Base-by-base conservation (phyloP, 495 filamentous ascomycete genomes). In the Hyaloscypha bicolor region DNA sequence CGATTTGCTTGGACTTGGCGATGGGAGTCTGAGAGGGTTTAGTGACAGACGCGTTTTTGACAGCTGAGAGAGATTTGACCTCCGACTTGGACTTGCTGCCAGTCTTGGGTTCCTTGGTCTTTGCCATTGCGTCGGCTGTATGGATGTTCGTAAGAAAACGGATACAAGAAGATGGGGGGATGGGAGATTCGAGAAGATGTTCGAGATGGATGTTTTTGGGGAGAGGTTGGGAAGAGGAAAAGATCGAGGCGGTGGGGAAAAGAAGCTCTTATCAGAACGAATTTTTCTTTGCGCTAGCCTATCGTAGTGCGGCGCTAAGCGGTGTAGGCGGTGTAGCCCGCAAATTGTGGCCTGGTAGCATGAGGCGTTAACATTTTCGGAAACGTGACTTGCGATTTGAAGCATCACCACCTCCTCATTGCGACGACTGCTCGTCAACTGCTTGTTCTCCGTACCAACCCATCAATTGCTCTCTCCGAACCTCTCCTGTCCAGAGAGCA, bases 1-100 rank as follows among this genome's bases (percentile, higher is more conserved):
- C 80, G 48, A 77, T 67, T 68, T 79, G 72, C 78, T 84, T 81
- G 60, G 75, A 87, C 79, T 90, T 91, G 33, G 79, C 79, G 58
- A 80, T 76, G 52, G 75, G 79, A 62, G 81, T 81, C 70, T 88
- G 81, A 67, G 80, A 72, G 62, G 79, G 68, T 74, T 85, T 84
- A 75, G 79, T 79, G 56, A 79, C 71, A 55, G 73, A 70, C 6
- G 73, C 71, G 35, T 76, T 80, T 72, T 81, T 81, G 64, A 77
- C 75, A 22, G 60, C 64, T 57, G 72, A 72, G 68, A 78, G 77
- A 48, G 75, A 72, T 64, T 71, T 70, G 64, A 72, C 69, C 62
- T 78, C 75, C 59, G 76, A 53, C 68, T 76, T 79, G 59, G 72
- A 70, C 72, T 79, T 79, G 77, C 74, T 82, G 64, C 60, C 69